phyloP scores from a whole-genome alignment of 2,329 filamentous ascomycete genomes.

The Alternaria arbusti region DNA sequence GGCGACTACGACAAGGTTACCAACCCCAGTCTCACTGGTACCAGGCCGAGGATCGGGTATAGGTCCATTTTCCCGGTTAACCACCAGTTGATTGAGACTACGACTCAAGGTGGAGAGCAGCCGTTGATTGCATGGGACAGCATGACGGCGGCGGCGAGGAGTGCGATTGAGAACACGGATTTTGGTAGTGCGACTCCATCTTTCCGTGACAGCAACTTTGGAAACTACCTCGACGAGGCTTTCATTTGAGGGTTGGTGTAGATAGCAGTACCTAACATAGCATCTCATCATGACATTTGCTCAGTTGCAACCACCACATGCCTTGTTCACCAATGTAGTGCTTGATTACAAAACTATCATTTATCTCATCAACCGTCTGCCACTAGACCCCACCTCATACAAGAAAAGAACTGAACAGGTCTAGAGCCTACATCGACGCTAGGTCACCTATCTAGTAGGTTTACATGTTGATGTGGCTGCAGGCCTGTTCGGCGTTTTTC shows the following conservation, averaged over 20 bases:
- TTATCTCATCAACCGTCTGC: not conserved
- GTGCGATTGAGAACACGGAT: constrained; percentile 54
- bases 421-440: no score
- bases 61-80: constrained; percentile 57
- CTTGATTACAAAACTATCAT: not conserved
- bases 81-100: constrained; percentile 54
- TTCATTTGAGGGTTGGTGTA: constrained; percentile 11
- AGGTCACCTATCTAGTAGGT: no score
- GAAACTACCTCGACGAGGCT: constrained; percentile 51
- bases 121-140: constrained; percentile 59
- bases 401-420: no score
- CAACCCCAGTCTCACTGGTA: constrained; percentile 47
- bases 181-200: constrained; percentile 57
- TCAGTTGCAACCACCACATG: not conserved
- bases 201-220: constrained; percentile 57
- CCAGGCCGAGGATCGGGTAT: constrained; percentile 57
- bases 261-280: not conserved
- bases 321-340: not conserved
- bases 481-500: no score
- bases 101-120: constrained; percentile 52
- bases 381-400: not conserved
- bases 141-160: constrained; percentile 52
- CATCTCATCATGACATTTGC: not conserved
- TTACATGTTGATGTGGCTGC: no score
- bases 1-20: constrained; percentile 52